Evolutionary conservation across 768 basidiomycete genomes (phyloP).

Genomic region (Trametes cubensis): DNA sequence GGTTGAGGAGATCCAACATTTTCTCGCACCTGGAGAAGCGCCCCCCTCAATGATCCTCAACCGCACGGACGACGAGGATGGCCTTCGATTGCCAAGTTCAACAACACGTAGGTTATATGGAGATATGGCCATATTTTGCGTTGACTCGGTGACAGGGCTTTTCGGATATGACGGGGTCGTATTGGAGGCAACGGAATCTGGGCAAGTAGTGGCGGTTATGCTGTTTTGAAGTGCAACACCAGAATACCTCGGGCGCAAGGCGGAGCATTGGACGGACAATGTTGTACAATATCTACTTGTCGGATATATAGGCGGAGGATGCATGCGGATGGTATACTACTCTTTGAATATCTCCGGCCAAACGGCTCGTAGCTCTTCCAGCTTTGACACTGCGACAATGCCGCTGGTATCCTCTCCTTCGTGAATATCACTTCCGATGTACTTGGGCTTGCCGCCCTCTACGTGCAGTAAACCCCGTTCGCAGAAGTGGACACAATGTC

Average conservation of each 20-base stretch:
- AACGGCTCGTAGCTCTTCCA: conserved; percentile 68
- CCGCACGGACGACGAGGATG: conserved; percentile 75
- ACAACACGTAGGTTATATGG: conserved; percentile 59
- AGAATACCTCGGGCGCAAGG: no score
- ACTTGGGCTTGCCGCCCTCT: conserved; percentile 62
- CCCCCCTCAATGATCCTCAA: conserved; percentile 83
- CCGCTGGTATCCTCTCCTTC: conserved; percentile 45
- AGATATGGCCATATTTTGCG: background rate
- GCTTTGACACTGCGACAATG: conserved; percentile 53
- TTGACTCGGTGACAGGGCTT: conserved; percentile 43
- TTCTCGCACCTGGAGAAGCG: conserved; percentile 71
- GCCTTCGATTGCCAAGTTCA: conserved; percentile 65
- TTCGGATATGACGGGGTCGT: conserved; percentile 83
- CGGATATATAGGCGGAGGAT: background rate
- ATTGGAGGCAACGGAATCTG: conserved; percentile 76
- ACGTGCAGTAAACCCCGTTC: conserved; percentile 65
- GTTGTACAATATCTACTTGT: background rate
- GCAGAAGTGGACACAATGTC: conserved; percentile 72
- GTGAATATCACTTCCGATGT: conserved; percentile 41
- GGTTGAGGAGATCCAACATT: conserved; percentile 81
- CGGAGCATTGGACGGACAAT: background rate
- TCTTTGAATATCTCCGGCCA: conserved; percentile 77
- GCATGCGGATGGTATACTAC: conserved; percentile 1
- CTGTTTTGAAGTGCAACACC: conserved; percentile 44
- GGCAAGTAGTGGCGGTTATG: conserved; percentile 74